A percentile compares a stretch with the other conserved stretches of the same genome.
phyloP scores from a whole-genome alignment of 345 rosid genomes.

The Chamaenerion angustifolium region DNA sequence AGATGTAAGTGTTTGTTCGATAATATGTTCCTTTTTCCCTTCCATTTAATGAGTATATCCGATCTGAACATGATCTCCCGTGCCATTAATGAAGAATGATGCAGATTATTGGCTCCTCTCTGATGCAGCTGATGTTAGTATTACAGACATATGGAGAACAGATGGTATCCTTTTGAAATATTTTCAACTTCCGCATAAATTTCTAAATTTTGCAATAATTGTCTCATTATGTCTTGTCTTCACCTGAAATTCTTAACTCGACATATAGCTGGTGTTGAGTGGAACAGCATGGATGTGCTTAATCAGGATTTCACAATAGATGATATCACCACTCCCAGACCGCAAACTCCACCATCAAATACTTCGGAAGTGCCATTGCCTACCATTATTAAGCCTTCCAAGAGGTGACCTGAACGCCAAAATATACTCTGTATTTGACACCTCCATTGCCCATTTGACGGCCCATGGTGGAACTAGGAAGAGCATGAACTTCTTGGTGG shows the following conservation, averaged over 20 bases:
- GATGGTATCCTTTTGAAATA: constrained; percentile 65
- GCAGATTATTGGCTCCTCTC: constrained; percentile 89
- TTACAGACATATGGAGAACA: constrained; percentile 87
- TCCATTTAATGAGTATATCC: neutral
- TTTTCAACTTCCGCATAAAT: constrained; percentile 1
- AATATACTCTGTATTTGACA: neutral
- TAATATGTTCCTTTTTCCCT: neutral
- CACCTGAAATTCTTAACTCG: constrained; percentile 33
- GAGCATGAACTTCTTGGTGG: too few species aligned
- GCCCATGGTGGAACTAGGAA: too few species aligned
- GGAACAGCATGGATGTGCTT: constrained; percentile 34
- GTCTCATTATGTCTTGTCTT: neutral
- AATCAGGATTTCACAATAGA: constrained; percentile 41
- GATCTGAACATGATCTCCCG: neutral
- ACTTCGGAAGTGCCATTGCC: constrained; percentile 24
- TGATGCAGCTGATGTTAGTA: constrained; percentile 65
- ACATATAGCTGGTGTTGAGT: constrained; percentile 44
- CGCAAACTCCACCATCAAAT: constrained; percentile 41
- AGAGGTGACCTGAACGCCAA: constrained; percentile 19
- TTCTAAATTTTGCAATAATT: too few species aligned
- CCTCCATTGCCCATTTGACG: too few species aligned
- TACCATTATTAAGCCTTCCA: constrained; percentile 16
- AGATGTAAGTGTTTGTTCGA: constrained; percentile 44
- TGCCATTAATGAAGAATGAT: constrained; percentile 42
- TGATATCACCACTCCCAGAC: constrained; percentile 32